Base-by-base conservation (phyloP, 2,329 filamentous ascomycete species). In the Penicillium sp. region DNA sequence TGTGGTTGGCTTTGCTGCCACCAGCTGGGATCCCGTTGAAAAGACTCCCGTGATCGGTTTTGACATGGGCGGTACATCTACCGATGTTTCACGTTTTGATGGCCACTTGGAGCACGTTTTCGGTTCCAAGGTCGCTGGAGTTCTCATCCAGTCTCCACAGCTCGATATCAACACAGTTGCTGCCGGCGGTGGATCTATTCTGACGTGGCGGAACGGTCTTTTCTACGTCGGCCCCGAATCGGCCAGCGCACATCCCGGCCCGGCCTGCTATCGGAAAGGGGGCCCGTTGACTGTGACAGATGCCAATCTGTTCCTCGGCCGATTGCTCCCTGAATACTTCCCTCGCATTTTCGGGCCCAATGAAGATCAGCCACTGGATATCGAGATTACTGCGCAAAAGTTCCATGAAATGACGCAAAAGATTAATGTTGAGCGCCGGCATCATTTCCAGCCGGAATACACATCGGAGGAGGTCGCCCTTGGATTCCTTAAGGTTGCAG, bases 131-230 rank as follows among this genome's bases (percentile, higher is more conserved):
- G 95, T 90, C 1, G 92, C 92, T 0, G 92, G 92, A n/a, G 89
- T 96, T 0, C 92, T 91, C 0, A 94, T 96, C 25, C 91, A 96
- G 64, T 92, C 89, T 1, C 92, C 92, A 0, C 91, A 96, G 65
- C 80, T 96, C 0, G 91, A 96, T 65, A 96, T 96, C 74, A 96
- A 96, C 70, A 96, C 92, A 0, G 92, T 96, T 1, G 92, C 92
- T 5, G 92, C 92, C 2, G 92, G 92, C 42, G 92, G 92, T 56
- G 74, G 74, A 20, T 77, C 74, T 2, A 75, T 76, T 33, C 78
- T 96, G 3, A 94, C 95, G 72, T 96, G 90, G 81, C 85, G 83
- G 56, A 95, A 96, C 58, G 91, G 92, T 0, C 77, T 96, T 0
- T 96, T 96, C 63, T 89, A 94, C 0, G 92, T 96, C 11, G 92